phyloP scores from a whole-genome alignment of 2,329 filamentous ascomycete species.

The Penicillium sp. region DNA sequence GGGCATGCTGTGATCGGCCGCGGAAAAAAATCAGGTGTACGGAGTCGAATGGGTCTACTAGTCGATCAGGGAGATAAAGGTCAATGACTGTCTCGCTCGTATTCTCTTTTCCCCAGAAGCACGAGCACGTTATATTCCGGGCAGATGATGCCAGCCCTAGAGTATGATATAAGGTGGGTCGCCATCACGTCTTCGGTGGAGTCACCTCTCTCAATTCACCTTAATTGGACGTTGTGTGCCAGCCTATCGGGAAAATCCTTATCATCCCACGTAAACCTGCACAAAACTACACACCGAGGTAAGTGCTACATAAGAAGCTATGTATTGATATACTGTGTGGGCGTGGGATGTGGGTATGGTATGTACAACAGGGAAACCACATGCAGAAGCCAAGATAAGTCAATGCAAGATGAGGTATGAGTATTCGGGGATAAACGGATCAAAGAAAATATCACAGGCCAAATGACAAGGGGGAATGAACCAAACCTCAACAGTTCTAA shows the following conservation, averaged over 20 bases:
- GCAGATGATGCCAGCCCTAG: constrained; percentile 12
- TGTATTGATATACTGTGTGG: neutral
- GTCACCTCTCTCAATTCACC: neutral
- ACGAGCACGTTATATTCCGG: constrained; percentile 1
- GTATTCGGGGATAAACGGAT: constrained; percentile 1
- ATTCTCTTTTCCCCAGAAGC: neutral
- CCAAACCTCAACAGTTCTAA: neutral
- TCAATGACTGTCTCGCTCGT: neutral
- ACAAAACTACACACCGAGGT: neutral
- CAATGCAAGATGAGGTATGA: constrained; percentile 3
- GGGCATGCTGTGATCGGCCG: constrained; percentile 1
- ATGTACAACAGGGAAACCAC: constrained; percentile 9
- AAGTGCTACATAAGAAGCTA: neutral
- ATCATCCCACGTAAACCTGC: neutral
- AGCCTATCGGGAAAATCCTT: neutral
- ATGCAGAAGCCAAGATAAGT: constrained; percentile 1
- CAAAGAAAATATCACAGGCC: neutral
- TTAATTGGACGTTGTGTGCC: neutral
- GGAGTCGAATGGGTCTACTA: neutral
- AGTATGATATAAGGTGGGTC: constrained; percentile 16
- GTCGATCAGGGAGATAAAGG: constrained; percentile 4
- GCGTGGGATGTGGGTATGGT: constrained; percentile 3
- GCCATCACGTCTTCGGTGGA: constrained; percentile 16
- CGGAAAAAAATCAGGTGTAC: neutral
- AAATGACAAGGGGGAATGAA: neutral